Conservation (phyloP, 768 basidiomycete genomes). For the Solioccasus polychromus region DNA sequence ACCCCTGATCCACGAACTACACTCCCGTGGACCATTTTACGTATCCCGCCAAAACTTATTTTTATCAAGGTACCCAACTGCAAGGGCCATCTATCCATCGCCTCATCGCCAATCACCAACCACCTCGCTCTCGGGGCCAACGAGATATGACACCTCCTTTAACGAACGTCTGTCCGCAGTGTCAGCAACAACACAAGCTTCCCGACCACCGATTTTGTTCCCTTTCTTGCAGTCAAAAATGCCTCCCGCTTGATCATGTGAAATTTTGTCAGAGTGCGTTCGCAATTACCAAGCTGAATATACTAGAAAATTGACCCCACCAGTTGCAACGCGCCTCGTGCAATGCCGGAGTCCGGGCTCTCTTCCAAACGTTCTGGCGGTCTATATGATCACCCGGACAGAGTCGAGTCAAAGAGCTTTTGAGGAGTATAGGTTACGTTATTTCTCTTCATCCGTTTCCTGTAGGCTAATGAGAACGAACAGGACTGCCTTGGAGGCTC, state of each 20-base stretch:
- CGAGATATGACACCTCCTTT: neutral
- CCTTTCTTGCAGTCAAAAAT: slow-evolving; percentile 8
- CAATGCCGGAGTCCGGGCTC: slow-evolving; percentile 5
- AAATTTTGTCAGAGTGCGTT: slow-evolving; percentile 4
- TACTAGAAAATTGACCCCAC: neutral
- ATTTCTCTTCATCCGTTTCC: neutral
- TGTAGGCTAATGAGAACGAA: neutral
- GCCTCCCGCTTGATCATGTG: slow-evolving; percentile 9
- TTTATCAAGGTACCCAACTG: too few relatives aligned
- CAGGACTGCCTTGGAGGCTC: slow-evolving; percentile 17
- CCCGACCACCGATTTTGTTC: slow-evolving; percentile 23
- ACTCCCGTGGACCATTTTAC: too few relatives aligned
- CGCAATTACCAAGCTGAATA: too few relatives aligned
- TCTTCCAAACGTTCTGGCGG: slow-evolving; percentile 12
- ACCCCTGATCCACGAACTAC: too few relatives aligned
- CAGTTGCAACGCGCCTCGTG: slow-evolving; percentile 14
- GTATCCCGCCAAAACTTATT: too few relatives aligned
- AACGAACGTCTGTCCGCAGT: slow-evolving; percentile 18
- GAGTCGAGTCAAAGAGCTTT: slow-evolving; percentile 8
- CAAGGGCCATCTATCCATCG: too few relatives aligned
- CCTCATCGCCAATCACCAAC: too few relatives aligned
- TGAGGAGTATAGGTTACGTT: slow-evolving; percentile 15
- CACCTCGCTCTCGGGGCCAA: neutral
- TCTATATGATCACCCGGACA: slow-evolving; percentile 24
- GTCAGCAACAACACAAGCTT: slow-evolving; percentile 8